Conservation (phyloP, 129 eudicot genomes). For the Helichrysum umbraculigerum region DNA sequence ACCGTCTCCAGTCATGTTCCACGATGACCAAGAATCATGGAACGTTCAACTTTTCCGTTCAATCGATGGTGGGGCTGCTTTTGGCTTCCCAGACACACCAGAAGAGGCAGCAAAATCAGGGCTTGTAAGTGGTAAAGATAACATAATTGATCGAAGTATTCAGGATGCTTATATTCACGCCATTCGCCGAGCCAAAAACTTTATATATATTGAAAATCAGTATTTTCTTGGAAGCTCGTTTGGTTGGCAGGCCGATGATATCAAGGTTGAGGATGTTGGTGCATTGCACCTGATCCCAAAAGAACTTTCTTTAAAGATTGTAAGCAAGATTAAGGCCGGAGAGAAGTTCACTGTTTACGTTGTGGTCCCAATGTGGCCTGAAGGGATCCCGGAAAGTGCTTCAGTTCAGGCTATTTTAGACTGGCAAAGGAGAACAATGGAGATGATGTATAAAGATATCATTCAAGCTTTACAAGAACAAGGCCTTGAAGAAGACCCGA, state of each 20-base stretch:
- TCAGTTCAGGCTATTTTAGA: constrained; percentile 87
- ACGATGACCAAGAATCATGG: constrained; percentile 71
- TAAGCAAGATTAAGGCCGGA: constrained; percentile 74
- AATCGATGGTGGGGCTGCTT: constrained; percentile 87
- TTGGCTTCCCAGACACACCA: constrained; percentile 74
- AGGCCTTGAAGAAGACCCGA: constrained; percentile 68
- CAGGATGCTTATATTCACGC: constrained; percentile 89
- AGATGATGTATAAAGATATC: constrained; percentile 83
- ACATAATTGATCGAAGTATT: constrained; percentile 74
- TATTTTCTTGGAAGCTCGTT: constrained; percentile 81
- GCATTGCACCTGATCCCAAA: constrained; percentile 75
- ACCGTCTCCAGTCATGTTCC: constrained; percentile 68
- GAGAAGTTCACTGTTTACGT: constrained; percentile 77
- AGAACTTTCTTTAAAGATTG: constrained; percentile 77
- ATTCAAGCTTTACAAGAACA: constrained; percentile 50
- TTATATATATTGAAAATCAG: constrained; percentile 79
- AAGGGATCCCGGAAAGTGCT: constrained; percentile 83
- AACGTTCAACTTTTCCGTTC: constrained; percentile 33
- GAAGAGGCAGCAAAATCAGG: constrained; percentile 78
- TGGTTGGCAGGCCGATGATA: constrained; percentile 57
- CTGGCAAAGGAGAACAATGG: constrained; percentile 89
- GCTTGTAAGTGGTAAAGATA: constrained; percentile 83
- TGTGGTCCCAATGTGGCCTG: constrained; percentile 95
- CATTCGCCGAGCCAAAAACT: constrained; percentile 73
- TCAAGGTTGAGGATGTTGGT: constrained; percentile 64